Base-by-base conservation (phyloP, 2,329 filamentous ascomycete species). In the Fusarium lateritium region DNA sequence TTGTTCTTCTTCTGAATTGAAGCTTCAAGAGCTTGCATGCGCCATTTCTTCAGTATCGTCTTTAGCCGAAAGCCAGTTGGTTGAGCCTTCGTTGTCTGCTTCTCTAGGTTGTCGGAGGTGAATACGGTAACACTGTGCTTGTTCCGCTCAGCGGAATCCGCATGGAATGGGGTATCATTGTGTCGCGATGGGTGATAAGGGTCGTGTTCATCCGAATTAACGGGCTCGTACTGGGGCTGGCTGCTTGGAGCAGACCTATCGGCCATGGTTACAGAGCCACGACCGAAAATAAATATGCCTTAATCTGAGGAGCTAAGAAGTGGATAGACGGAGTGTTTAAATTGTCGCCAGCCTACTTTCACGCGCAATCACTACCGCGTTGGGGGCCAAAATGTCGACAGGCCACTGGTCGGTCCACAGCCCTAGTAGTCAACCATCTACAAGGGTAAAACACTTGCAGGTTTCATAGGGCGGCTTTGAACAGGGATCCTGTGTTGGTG, bases 11-110 rank as follows among this genome's bases (percentile, higher is more conserved):
- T 60, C 14, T 26, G 46, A 6, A 61, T 53, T 0, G 62, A 44
- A 17, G 54, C 38, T 13, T 64, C 21, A 13, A 71, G 15, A 3
- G 54, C 56, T 24, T 71, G 62, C 7, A 71, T 43, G 4, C 65
- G 62, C 58, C 58, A 71, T 64, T 71, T 71, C 46, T 69, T 69
- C 22, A 69, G 36, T 2, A 69, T 26, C 5, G 69, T 67, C 5
- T 62, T 54, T 1, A 70, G 24, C 2, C 69, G 59, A 65, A 65
- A 72, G n/a, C 45, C 55, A 6, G 59, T 26, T n/a, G 57, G 59
- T 3, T 47, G 56, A 8, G 22, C 3, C 36, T 40, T 22, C 7
- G 28, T 5, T 3, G 15, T 24, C 14, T 42, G 57, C 5, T 5
- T 15, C 28, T 50, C 52, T 2, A 34, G 13, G 1, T 17, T 22